Conservation (phyloP, 176 grass and related monocot genomes). For the Dactylis glomerata region DNA sequence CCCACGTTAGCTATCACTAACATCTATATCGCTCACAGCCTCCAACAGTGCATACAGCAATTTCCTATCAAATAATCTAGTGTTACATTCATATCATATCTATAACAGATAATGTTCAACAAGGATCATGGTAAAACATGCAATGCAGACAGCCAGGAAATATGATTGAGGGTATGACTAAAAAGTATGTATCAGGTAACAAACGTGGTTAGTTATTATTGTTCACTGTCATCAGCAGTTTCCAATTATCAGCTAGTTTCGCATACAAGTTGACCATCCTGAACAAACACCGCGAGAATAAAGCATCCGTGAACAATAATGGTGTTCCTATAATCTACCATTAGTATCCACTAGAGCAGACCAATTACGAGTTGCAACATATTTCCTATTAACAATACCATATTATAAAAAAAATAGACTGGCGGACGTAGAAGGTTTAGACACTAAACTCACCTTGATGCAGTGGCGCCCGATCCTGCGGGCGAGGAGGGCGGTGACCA, state of each 20-base stretch:
- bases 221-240: not conserved
- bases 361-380: too few relatives aligned
- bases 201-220: not conserved
- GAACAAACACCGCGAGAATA: slow-evolving; percentile 14
- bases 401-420: too few relatives aligned
- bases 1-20: not conserved
- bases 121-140: slow-evolving; percentile 1
- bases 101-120: not conserved
- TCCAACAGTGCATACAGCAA: not conserved
- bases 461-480: too few relatives aligned
- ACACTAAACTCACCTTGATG: too few relatives aligned
- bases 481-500: too few relatives aligned
- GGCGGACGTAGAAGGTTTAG: too few relatives aligned
- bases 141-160: not conserved
- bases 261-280: slow-evolving; percentile 35
- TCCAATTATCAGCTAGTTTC: not conserved
- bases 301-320: not conserved
- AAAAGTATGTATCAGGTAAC: not conserved
- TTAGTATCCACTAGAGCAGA: slow-evolving; percentile 68
- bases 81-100: not conserved
- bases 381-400: too few relatives aligned
- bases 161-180: not conserved
- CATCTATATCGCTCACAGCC: not conserved
- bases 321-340: slow-evolving; percentile 45
- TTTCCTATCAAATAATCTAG: not conserved